Evolutionary conservation across 2,329 filamentous ascomycete genomes (phyloP), one percentile per base, ranked within the genome.

Genomic region (Xylariaceae sp.): DNA sequence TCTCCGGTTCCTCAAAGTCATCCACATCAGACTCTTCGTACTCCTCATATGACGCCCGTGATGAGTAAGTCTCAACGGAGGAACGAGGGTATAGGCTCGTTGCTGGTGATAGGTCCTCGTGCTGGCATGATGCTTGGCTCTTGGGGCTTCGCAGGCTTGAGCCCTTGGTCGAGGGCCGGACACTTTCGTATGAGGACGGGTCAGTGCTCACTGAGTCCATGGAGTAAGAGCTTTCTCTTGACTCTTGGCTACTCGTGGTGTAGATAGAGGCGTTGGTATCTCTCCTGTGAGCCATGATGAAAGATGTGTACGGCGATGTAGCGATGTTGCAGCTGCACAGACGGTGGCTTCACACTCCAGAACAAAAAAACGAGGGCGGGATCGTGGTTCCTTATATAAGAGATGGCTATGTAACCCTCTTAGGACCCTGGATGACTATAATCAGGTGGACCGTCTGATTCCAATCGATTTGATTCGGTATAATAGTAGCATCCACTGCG

Each of bases 41-140:
- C n/a, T 86, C 84, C 49, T 85, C 80, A 49, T 83, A 79, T 2
- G 87, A 89, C 37, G 82, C 77, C 37, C 83, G 77, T 2, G 86
- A 89, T 4, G 92, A 96, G 68, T 92, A 95, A 1, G 92, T 96
- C 62, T 90, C 88, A 66, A 85, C 80, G 0, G 91, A 94, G 30
- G 83, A 80, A 51, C 82, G 79, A 2, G 80, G 74, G 66, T 78
- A 80, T 58, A 75, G 68, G 57, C 72, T 74, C 7, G 77, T 77
- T 15, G 70, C 70, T 3, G 76, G 76, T 3, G 76, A 76, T 34
- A 77, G 67, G 59, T 78, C 74, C 54, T 74, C 70, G 6, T 66
- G 61, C 54, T 67, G 67, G 48, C 54, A 66, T 45, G 63, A 56
- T 44, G 63, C 60, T 45, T 62, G 65, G 39, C 62, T 63, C 35